Evolutionary conservation across 1,139 yeast species (phyloP), one percentile per base, ranked within the genome.

Genomic region (Komagataea norvegica): DNA sequence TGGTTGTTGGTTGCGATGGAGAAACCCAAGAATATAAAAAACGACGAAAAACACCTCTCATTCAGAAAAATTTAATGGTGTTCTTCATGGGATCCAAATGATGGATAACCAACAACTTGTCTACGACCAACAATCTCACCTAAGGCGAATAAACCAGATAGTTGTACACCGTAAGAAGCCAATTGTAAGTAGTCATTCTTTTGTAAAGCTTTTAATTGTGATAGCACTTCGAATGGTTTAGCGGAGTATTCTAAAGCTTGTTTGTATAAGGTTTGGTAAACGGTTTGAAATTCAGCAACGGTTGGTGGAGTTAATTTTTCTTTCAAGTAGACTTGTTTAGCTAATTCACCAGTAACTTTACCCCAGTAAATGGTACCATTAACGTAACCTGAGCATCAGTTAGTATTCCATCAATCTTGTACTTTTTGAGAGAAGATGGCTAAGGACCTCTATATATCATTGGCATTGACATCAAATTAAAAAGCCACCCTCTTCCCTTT

Each of bases 91-190:
- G 44, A 30, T 34, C 46, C 46, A 39, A 43, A 48, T 13, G 44
- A 39, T 58, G 86, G 85, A 74, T 88, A 88, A 52, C 96, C 96
- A 58, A 86, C 81, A 46, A 88, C 56, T 59, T 82, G 72, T 74
- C 98, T 85, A 76, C 98, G 88, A 59, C 99, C 99, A 59, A 91
- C 75, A 53, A 89, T 79, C 74, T 91, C 98, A 60, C 99, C 99
- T 37, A 91, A 72, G 22, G 96, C 80, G 67, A 88, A 91, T 64
- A 88, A 76, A 47, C 96, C 99, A 51, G 86, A 71, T 46, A 91
- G 68, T 67, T 91, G 98, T 52, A 88, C 69, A 52, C 81, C 79
- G 63, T 78, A 79, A 39, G 89, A 80, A 53, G 83, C 82, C 59
- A 74, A 86, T 67, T 77, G 79, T 56, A 77, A 66, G 48, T 71